Evolutionary conservation across 208 protist species (phyloP).

Genomic region (Acanthamoeba culbertsoni): DNA sequence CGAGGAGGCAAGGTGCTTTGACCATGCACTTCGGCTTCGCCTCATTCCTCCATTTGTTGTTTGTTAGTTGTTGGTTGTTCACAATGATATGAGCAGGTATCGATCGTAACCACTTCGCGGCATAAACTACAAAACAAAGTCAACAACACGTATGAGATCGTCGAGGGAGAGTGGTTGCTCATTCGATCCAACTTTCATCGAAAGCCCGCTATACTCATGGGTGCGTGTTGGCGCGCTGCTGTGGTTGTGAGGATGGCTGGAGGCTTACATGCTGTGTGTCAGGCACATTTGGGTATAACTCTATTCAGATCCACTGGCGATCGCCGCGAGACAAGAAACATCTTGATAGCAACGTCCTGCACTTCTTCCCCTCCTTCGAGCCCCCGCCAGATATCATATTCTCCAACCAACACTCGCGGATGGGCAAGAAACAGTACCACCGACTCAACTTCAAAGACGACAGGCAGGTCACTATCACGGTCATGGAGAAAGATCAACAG

Average conservation of each 20-base stretch:
- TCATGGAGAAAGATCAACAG: not conserved
- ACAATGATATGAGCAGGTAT: not conserved
- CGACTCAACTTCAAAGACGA: constrained; percentile 43
- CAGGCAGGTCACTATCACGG: not conserved
- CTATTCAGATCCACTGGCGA: not conserved
- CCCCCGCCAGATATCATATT: not conserved
- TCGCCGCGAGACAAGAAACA: not conserved
- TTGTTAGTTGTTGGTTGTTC: not conserved
- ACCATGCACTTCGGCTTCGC: not conserved
- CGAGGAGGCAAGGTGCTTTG: not conserved
- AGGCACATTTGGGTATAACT: not conserved
- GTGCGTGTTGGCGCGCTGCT: not conserved
- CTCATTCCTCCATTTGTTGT: not conserved
- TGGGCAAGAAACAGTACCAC: constrained; percentile 9
- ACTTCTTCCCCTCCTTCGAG: constrained; percentile 22
- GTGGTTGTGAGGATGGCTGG: not conserved
- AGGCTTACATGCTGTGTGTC: not conserved
- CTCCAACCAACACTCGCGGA: not conserved
- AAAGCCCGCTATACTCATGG: not conserved
- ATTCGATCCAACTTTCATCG: not conserved
- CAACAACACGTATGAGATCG: constrained; percentile 38
- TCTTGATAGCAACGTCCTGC: not conserved
- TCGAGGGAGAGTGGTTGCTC: constrained; percentile 4
- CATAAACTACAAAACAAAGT: constrained; percentile 26
- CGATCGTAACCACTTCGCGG: not conserved